Conservation (phyloP, 768 basidiomycete species). For the Pulveroboletus frians region DNA sequence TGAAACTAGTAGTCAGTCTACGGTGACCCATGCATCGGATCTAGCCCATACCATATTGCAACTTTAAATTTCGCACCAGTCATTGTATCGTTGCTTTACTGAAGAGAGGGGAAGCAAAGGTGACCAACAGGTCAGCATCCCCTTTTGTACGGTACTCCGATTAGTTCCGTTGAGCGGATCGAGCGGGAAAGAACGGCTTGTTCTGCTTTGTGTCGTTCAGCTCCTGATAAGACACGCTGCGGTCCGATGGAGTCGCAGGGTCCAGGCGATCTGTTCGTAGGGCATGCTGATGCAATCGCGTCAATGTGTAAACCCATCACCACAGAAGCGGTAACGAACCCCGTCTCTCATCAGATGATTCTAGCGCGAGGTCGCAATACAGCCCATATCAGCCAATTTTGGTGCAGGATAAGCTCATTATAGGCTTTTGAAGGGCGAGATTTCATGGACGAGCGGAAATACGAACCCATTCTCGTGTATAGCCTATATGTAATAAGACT, state of each 20-base stretch:
- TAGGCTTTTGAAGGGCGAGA: too few relatives aligned
- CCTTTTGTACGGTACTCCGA: neutral
- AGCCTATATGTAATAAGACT: too few relatives aligned
- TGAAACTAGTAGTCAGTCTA: neutral
- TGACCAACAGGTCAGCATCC: neutral
- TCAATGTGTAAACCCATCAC: too few relatives aligned
- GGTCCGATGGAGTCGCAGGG: too few relatives aligned
- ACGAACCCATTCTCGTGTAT: too few relatives aligned
- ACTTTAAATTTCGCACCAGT: conserved; percentile 21
- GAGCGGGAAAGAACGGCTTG: neutral
- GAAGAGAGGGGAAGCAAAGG: neutral
- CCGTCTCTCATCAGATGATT: neutral
- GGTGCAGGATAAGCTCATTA: too few relatives aligned
- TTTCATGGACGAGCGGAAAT: too few relatives aligned
- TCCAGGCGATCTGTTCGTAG: too few relatives aligned
- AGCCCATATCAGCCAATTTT: too few relatives aligned
- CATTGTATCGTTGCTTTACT: conserved; percentile 6
- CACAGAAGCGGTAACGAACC: neutral
- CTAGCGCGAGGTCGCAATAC: neutral
- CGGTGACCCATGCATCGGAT: neutral
- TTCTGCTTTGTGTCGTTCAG: neutral
- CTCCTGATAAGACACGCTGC: neutral
- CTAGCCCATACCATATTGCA: conserved; percentile 23
- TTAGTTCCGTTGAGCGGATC: neutral
- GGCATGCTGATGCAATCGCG: too few relatives aligned